phyloP scores from a whole-genome alignment of 768 basidiomycete genomes.

The Kwoniella europaea region DNA sequence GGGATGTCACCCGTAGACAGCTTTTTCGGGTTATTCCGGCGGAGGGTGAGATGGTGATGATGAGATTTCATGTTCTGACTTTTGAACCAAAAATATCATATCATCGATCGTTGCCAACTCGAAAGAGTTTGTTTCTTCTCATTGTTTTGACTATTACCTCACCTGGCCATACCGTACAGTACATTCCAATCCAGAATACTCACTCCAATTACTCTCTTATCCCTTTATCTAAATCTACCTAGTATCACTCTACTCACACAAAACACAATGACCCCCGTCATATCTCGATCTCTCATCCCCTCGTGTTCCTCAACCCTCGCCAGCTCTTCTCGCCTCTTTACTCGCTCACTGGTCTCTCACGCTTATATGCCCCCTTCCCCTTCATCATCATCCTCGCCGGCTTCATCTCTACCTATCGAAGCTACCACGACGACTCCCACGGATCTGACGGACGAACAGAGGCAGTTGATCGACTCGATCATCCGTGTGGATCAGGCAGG shows the following conservation, averaged over 20 bases:
- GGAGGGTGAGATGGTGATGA: neutral
- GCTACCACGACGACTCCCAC: conserved; percentile 37
- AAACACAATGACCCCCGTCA: neutral
- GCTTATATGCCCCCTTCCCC: neutral
- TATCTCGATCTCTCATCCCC: conserved; percentile 1
- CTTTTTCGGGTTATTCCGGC: neutral
- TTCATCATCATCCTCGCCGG: neutral
- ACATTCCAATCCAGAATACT: neutral
- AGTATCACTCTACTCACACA: neutral
- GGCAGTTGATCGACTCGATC: conserved; percentile 53
- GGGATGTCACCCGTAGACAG: neutral
- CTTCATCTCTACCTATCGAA: neutral
- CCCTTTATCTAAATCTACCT: neutral
- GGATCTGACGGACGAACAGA: conserved; percentile 47
- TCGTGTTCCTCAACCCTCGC: neutral
- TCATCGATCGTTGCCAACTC: neutral
- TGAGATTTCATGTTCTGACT: no score
- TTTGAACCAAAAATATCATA: no score
- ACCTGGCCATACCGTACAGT: neutral
- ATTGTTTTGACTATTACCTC: neutral
- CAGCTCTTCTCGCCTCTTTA: conserved; percentile 3
- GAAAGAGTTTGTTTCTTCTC: no score
- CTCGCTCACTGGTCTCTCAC: neutral
- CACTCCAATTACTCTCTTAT: no score
- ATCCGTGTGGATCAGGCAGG: conserved; percentile 94